Base-by-base conservation (phyloP, 2,329 filamentous ascomycete species). In the Aureobasidium sp. region DNA sequence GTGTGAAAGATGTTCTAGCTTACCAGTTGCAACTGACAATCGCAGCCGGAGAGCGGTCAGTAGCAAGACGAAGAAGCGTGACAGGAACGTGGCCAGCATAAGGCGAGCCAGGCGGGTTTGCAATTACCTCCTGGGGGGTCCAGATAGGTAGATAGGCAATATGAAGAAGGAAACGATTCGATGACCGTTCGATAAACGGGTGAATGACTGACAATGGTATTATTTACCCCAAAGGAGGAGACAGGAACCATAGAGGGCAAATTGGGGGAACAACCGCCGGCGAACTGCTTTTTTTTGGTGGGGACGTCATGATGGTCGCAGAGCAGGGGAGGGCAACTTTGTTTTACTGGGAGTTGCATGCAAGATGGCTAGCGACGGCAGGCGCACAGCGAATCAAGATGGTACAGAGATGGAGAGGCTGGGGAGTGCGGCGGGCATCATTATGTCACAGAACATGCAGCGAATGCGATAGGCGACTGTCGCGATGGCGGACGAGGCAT, bases 171-270 rank as follows among this genome's bases (percentile, higher is more conserved):
- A 44, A 45, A 57, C 36, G 41, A 44, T 36, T 44, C 25, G 37
- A 57, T 57, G 53, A 29, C 57, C 57, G 57, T 60, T 60, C 44
- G 45, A 60, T 41, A 60, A 60, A 60, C 57, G 57, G 57, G 45
- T 7, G 36, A 27, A 51, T 47, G 41, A 48, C 20, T n/a, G 44
- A 44, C 42, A 59, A 34, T 59, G 57, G 57, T 60, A 42, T 45
- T 60, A 51, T 60, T 60, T 51, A 49, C 44, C 45, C 57, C 20
- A 31, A 51, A 60, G 27, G 15, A 60, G 57, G 7, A 60, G 57
- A 31, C 5, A 27, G 37, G 31, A 60, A 36, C 22, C 29, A 15
- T 27, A 49, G 31, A 53, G 20, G 29, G 25, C 27, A 60, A 31
- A 60, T 60, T 60, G 57, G 27, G 57, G 57, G 57, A 60, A 36